Evolutionary conservation across 2,329 filamentous ascomycete genomes (phyloP), one percentile per base, ranked within the genome.

Genomic region (Gyromitra esculenta): DNA sequence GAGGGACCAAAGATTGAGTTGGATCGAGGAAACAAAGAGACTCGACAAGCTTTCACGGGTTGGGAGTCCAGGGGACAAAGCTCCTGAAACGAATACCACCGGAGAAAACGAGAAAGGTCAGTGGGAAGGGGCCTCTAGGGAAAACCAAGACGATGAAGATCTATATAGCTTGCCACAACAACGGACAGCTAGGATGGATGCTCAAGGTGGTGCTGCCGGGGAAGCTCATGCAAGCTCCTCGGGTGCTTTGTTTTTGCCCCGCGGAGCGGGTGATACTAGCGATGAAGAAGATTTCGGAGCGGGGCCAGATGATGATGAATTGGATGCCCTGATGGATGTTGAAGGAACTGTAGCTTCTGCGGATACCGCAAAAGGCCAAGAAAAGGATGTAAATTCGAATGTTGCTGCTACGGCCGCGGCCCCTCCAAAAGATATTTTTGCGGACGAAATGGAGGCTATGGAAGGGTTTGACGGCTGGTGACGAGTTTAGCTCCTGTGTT

Each of bases 371-470:
- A 7, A 2, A 48, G 57, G 18, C 11, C 8, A 37, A 37, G 56
- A 15, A 37, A 21, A 9, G n/a, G 57, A 76, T 48, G 64, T 75
- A 4, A 21, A 54, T n/a, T n/a, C 56, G 6, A 35, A 76, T 35
- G 69, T 77, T 39, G 78, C 84, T 45, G 84, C 66, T 87, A 31
- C 8, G 50, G 43, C 52, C 43, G 52, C 52, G 54, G 70, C 48
- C 48, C 66, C 59, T 5, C 64, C 15, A 35, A 79, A 82, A 3
- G 82, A 86, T 45, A 83, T 85, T 31, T 89, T 88, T 81, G 87
- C 86, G 0, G 89, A 90, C 69, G 90, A 91, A 13, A 89, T 91
- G 83, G 90, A 89, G 76, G 90, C 87, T 0, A 90, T 93, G 89
- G 88, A 87, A 48, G 89, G 89, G 41, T 78, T 88, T 89, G 87